Percentiles rank a stretch among this genome's conserved stretches.
phyloP scores from a whole-genome alignment of 73 alveolate species.

The Paramecium tetraurelia region DNA sequence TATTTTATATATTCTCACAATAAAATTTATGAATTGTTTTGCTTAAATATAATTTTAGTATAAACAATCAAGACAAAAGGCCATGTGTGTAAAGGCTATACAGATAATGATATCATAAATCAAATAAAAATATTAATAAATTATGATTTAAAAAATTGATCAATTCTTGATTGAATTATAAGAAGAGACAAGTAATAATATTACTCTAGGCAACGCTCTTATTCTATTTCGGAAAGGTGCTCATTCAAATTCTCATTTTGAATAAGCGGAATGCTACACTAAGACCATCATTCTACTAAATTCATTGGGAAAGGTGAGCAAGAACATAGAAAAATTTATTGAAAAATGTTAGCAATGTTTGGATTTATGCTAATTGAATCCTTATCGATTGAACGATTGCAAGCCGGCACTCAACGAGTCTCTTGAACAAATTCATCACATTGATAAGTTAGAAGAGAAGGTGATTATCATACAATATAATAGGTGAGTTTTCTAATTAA shows the following conservation, averaged over 20 bases:
- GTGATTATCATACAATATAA: neutral
- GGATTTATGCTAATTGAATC: neutral
- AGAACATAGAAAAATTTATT: neutral
- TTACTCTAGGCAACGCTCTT: neutral
- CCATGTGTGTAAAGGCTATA: neutral
- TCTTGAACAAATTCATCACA: neutral
- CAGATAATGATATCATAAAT: neutral
- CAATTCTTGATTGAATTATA: neutral
- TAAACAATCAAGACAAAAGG: neutral
- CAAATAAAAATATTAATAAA: neutral
- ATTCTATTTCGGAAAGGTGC: neutral
- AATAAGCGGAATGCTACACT: neutral
- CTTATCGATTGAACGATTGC: neutral
- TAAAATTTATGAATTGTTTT: neutral
- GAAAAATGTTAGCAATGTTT: neutral
- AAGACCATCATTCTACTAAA: neutral
- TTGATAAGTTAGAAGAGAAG: constrained; percentile 12
- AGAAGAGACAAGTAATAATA: neutral
- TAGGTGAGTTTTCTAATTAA: constrained; percentile 5
- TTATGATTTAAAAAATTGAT: neutral
- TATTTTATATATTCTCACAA: no score
- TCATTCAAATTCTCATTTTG: neutral
- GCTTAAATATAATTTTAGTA: neutral
- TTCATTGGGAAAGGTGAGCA: neutral
- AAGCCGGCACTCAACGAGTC: neutral